Evolutionary conservation across 345 rosid genomes (phyloP).

Genomic region (Arabis alpina): DNA sequence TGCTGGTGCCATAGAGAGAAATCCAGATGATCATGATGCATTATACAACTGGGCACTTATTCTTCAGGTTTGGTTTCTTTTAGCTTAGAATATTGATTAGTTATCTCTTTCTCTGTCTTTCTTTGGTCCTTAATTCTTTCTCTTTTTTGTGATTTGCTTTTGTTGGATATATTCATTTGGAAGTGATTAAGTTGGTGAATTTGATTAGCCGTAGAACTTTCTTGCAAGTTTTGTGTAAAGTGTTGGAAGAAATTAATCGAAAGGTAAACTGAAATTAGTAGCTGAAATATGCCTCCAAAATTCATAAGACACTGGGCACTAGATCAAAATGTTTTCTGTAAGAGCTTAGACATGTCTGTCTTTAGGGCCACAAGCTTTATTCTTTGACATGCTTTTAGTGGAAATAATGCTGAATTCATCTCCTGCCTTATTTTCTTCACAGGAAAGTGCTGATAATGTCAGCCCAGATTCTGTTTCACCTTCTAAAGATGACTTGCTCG

Average conservation of each 20-base stretch:
- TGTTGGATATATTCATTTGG: slow-evolving; percentile 1
- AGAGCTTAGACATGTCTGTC: not conserved
- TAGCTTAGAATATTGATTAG: not conserved
- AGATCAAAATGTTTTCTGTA: not conserved
- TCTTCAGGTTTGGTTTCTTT: slow-evolving; percentile 76
- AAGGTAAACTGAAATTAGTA: not conserved
- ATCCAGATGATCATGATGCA: slow-evolving; percentile 96
- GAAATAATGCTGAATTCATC: slow-evolving; percentile 3
- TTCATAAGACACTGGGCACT: not conserved
- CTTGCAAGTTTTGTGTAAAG: not conserved
- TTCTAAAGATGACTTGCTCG: slow-evolving; percentile 93
- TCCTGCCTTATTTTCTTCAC: slow-evolving; percentile 41
- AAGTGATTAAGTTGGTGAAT: slow-evolving; percentile 15
- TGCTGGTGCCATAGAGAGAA: slow-evolving; percentile 84
- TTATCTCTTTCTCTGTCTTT: not conserved
- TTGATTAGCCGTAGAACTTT: slow-evolving; percentile 8
- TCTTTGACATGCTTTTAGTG: not conserved
- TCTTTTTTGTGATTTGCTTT: slow-evolving; percentile 10
- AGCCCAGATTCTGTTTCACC: slow-evolving; percentile 88
- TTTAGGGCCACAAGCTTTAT: not conserved
- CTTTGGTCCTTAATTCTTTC: not conserved
- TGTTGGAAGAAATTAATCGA: not conserved
- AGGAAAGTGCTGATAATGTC: slow-evolving; percentile 99
- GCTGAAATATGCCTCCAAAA: not conserved
- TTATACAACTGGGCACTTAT: slow-evolving; percentile 98